Percentiles rank a stretch among this genome's conserved stretches.
These are phyloP conservation scores for Thalassiosira ordinaria DNA, from an alignment of 352 stramenopile species.

Conservation along the genomic window DNA sequence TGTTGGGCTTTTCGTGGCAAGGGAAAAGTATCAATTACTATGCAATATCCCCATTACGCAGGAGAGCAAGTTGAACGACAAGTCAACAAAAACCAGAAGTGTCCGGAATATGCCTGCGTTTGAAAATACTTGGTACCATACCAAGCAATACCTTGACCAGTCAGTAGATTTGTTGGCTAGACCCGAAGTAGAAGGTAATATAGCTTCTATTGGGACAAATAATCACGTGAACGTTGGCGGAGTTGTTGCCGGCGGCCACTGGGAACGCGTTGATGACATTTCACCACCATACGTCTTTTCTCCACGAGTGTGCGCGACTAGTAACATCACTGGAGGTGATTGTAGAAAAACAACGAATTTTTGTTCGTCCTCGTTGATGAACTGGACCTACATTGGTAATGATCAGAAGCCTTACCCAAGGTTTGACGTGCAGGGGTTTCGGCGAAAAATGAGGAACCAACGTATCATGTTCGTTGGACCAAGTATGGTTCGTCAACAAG, in stretches of 20 bases:
- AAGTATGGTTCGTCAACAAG: conserved; percentile 30
- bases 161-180: no score
- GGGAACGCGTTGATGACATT: conserved; percentile 4
- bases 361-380: conserved; percentile 7
- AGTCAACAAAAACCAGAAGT: no score
- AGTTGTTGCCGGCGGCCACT: background rate
- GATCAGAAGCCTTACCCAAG: conserved; percentile 22
- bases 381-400: conserved; percentile 19
- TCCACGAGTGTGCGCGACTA: background rate
- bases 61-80: no score
- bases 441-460: conserved; percentile 18
- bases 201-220: no score
- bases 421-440: conserved; percentile 27
- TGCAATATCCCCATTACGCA: no score
- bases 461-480: conserved; percentile 26
- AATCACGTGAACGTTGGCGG: no score
- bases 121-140: no score
- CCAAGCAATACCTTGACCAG: no score
- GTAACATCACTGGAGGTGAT: background rate
- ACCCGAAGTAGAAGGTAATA: no score
- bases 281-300: conserved; percentile 13
- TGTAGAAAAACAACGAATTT: conserved; percentile 1
- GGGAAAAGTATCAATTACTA: no score
- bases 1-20: no score
- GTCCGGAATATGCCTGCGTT: no score